Evolutionary conservation across 805 yeast species (phyloP), one percentile per base, ranked within the genome.

Genomic region (Candida corydali): DNA sequence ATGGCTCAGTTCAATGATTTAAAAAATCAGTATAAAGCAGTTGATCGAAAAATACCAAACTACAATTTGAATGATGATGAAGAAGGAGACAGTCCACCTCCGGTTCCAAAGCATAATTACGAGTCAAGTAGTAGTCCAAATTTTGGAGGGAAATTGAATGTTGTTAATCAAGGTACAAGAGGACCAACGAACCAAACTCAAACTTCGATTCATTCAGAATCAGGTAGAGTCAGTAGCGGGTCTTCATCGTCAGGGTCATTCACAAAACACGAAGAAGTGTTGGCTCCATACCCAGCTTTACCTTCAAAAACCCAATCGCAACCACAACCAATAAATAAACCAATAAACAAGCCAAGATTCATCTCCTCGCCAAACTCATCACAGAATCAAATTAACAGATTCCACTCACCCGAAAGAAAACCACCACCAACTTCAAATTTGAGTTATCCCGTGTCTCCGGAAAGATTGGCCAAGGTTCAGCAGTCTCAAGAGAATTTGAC

Each of bases 1-100:
- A 57, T 55, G 57, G 63, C 72, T 1, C 73, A 67, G 42, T 66
- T 63, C 41, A 46, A 59, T 34, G 70, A 67, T 45, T 63, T 67
- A 48, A 64, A 57, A 43, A 54, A 59, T 37, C 70, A 65, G 38
- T 63, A 64, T 45, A 47, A 51, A n/a, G 45, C 55, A 26, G 43
- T 39, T 3, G 42, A 39, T 27, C n/a, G 11, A 7, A 33, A 33
- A 6, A 17, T 25, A 3, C 28, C 35, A 8, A 37, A 28, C 29
- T 28, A 41, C 28, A 22, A 26, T 24, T 27, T 25, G 12, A 8
- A 34, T 16, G 22, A 36, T 12, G 38, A 39, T 27, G 19, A 34
- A n/a, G 38, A 27, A n/a, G 31, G 42, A 46, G 4, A 54, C 47
- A 24, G 53, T n/a, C 49, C 52, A 15, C 49, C 54, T 8, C 62